Evolutionary conservation across 169 alveolate genomes (phyloP), one percentile per base, ranked within the genome.

Genomic region (Eimeria necatrix): DNA sequence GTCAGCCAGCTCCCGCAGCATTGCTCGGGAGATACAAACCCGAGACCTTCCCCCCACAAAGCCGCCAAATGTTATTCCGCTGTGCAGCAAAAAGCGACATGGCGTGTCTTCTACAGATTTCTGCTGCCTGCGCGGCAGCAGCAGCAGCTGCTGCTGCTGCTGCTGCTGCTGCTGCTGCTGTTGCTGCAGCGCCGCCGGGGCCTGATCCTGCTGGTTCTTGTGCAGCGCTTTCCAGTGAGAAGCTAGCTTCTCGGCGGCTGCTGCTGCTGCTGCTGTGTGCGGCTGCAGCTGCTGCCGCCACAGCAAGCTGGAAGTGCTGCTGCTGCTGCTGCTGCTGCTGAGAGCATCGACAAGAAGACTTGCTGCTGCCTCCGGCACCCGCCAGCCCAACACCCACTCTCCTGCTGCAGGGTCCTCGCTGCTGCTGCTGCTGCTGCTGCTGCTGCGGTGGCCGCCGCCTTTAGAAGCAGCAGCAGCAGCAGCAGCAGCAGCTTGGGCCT

Each of bases 211-310:
- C 68, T 56, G 20, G 22, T 56, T 14, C 68, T 56, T 14, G 22
- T 56, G 68, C 78, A 18, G 78, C 5, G 0, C 41, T 0, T n/a
- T 0, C 78, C 32, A 68, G 46, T 68, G 32, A 14, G 0, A 12
- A 16, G 9, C 78, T 18, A 68, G 32, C 32, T 18, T 24, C 48
- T 14, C 78, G 46, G n/a, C 78, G 46, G n/a, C 32, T n/a, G 32
- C 78, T 68, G 78, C 78, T n/a, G n/a, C 46, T n/a, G 78, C 78
- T 68, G n/a, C 32, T 68, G 78, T 56, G 22, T 56, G 12, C 2
- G 12, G 68, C 12, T 56, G 68, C 68, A 56, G 68, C 68, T 10
- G 68, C 68, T 18, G 68, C 22, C 68, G 68, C 68, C 68, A 56
- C 68, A 18, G 68, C 22, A 56, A 18, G 20, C 22, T 12, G 22